phyloP scores from a whole-genome alignment of 2,329 filamentous ascomycete species.

The Microdochium trichocladiopsis region DNA sequence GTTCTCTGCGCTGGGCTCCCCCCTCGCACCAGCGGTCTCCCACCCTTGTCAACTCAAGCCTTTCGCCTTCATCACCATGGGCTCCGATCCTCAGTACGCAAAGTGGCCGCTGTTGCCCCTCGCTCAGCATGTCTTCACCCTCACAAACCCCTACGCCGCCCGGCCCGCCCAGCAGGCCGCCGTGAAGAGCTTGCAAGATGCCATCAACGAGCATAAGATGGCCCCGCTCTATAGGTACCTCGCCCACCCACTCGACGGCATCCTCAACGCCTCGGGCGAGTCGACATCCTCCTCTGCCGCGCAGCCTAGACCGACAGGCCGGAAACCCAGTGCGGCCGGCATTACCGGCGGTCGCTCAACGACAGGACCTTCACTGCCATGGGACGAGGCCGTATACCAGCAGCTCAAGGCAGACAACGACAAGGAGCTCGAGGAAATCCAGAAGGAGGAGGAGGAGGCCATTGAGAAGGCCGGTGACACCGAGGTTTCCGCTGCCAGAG shows the following conservation, averaged over 20 bases:
- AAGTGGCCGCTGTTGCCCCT: constrained; percentile 78
- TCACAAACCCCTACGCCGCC: constrained; percentile 72
- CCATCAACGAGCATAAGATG: constrained; percentile 79
- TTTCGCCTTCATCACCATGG: constrained; percentile 46
- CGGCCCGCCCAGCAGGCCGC: constrained; percentile 61
- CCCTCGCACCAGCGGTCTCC: background rate
- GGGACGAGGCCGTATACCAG: constrained; percentile 86
- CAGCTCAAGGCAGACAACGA: constrained; percentile 71
- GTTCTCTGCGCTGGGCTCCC: background rate
- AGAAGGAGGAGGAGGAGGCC: constrained; percentile 89
- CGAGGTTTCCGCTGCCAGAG: constrained; percentile 84
- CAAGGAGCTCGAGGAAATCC: constrained; percentile 65
- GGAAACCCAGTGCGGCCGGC: constrained; percentile 64
- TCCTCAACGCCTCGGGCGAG: constrained; percentile 72
- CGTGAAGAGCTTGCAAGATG: constrained; percentile 70
- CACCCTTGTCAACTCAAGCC: background rate
- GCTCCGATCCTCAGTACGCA: constrained; percentile 76
- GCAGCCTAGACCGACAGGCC: constrained; percentile 48
- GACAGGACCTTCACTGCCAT: constrained; percentile 64
- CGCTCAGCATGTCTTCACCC: constrained; percentile 78
- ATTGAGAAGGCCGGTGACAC: constrained; percentile 94
- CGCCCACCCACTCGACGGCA: constrained; percentile 73
- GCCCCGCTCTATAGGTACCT: constrained; percentile 80
- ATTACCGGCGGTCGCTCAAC: constrained; percentile 65
- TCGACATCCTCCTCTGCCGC: constrained; percentile 38